These are phyloP conservation scores for Dryas integrifolia DNA, from an alignment of 331 rosid genomes.

Conservation along the genomic window DNA sequence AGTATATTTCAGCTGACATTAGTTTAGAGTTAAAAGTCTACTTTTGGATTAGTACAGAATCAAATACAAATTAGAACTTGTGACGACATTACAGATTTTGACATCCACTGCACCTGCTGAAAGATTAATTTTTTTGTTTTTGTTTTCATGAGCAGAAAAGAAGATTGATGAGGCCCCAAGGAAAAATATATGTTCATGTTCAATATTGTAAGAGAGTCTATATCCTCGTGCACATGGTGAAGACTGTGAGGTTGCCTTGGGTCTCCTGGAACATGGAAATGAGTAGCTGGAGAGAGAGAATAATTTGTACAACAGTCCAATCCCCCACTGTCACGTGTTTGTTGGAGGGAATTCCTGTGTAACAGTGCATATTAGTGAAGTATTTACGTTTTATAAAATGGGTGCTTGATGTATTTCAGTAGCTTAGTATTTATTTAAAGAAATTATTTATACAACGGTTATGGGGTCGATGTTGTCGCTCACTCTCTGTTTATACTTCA, in stretches of 20 bases:
- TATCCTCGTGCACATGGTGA: slow-evolving; percentile 19
- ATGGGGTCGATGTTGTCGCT: background rate
- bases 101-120: slow-evolving; percentile 10
- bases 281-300: slow-evolving; percentile 45
- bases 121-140: slow-evolving; percentile 1
- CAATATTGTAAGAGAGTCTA: slow-evolving; percentile 59
- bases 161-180: slow-evolving; percentile 68
- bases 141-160: slow-evolving; percentile 55
- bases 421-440: slow-evolving; percentile 21
- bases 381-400: slow-evolving; percentile 37
- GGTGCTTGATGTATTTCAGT: slow-evolving; percentile 51
- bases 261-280: slow-evolving; percentile 32
- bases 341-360: slow-evolving; percentile 45
- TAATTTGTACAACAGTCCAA: slow-evolving; percentile 51
- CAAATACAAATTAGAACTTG: background rate
- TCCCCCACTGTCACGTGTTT: slow-evolving; percentile 38
- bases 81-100: background rate
- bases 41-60: background rate
- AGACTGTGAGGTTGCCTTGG: slow-evolving; percentile 45
- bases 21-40: background rate
- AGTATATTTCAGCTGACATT: background rate
- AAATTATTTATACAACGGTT: slow-evolving; percentile 17
- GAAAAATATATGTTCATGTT: slow-evolving; percentile 69
- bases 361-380: slow-evolving; percentile 47
- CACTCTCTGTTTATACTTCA: background rate